Conservation (phyloP, 2,329 filamentous ascomycete genomes). For the Cytospora paraplurivora region DNA sequence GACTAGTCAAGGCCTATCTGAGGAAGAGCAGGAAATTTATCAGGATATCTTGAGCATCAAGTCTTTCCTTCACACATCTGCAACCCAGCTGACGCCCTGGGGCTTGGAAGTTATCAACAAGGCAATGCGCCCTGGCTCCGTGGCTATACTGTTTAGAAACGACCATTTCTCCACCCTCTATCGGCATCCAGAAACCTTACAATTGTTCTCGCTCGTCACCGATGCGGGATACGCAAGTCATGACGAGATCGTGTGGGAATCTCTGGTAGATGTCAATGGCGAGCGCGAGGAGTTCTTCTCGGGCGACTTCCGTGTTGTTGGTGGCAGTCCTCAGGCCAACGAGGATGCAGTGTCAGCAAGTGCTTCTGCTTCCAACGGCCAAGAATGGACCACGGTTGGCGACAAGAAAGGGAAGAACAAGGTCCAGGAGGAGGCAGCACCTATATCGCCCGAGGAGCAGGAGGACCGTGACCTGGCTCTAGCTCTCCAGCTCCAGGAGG, state of each 20-base stretch:
- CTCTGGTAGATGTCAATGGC: constrained; percentile 83
- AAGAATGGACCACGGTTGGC: constrained; percentile 60
- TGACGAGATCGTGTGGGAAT: constrained; percentile 95
- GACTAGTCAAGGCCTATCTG: constrained; percentile 58
- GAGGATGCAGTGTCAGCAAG: constrained; percentile 22
- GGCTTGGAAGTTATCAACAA: constrained; percentile 75
- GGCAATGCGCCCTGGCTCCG: constrained; percentile 71
- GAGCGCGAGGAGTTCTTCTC: constrained; percentile 81
- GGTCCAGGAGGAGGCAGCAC: constrained; percentile 32
- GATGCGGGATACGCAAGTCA: constrained; percentile 88
- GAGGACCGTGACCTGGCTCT: constrained; percentile 87
- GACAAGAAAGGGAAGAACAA: constrained; percentile 35
- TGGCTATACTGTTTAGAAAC: constrained; percentile 93
- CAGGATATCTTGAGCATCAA: constrained; percentile 86
- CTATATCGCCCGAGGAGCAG: constrained; percentile 57
- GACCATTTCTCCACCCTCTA: constrained; percentile 96
- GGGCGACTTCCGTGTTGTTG: constrained; percentile 86
- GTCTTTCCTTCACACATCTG: constrained; percentile 74
- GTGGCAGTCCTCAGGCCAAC: constrained; percentile 48
- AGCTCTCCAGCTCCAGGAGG: constrained; percentile 89
- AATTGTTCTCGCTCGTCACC: constrained; percentile 83
- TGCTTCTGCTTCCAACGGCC: constrained; percentile 22
- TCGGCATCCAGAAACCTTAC: constrained; percentile 75
- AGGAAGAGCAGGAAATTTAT: constrained; percentile 76
- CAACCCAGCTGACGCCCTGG: constrained; percentile 83